Evolutionary conservation across 2,329 filamentous ascomycete genomes (phyloP).

Genomic region (Nemania serpens): DNA sequence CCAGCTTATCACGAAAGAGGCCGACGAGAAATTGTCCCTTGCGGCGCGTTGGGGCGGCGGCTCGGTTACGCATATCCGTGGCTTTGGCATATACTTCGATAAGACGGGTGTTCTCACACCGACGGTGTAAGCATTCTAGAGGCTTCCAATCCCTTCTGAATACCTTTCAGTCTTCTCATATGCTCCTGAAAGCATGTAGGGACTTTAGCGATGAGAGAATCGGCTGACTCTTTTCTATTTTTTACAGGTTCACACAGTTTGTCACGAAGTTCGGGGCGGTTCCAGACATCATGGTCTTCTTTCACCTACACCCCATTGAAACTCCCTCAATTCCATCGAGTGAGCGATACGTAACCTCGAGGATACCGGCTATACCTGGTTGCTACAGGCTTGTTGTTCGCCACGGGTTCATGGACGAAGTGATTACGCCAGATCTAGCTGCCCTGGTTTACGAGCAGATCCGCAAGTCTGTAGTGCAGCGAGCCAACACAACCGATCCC

Average conservation of each 20-base stretch:
- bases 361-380: constrained; percentile 55
- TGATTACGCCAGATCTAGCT: constrained; percentile 68
- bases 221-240: not conserved
- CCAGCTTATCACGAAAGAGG: constrained; percentile 39
- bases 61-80: constrained; percentile 54
- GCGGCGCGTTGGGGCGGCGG: constrained; percentile 49
- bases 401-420: constrained; percentile 74
- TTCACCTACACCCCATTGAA: constrained; percentile 70
- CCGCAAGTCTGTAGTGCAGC: constrained; percentile 52
- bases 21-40: constrained; percentile 40
- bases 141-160: not conserved
- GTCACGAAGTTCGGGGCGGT: constrained; percentile 70
- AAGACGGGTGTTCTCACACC: constrained; percentile 71
- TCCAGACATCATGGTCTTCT: constrained; percentile 73
- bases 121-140: constrained; percentile 47
- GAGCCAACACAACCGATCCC: constrained; percentile 29
- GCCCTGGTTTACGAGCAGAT: constrained; percentile 64
- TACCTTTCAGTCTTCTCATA: not conserved
- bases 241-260: constrained; percentile 67
- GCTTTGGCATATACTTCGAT: constrained; percentile 76
- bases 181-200: not conserved
- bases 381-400: constrained; percentile 72
- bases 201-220: too few relatives aligned
- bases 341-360: constrained; percentile 54
- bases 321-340: constrained; percentile 57